A percentile compares a stretch with the other conserved stretches of the same genome.
phyloP scores from a whole-genome alignment of 305 asterid species.

The Lippia alba region DNA sequence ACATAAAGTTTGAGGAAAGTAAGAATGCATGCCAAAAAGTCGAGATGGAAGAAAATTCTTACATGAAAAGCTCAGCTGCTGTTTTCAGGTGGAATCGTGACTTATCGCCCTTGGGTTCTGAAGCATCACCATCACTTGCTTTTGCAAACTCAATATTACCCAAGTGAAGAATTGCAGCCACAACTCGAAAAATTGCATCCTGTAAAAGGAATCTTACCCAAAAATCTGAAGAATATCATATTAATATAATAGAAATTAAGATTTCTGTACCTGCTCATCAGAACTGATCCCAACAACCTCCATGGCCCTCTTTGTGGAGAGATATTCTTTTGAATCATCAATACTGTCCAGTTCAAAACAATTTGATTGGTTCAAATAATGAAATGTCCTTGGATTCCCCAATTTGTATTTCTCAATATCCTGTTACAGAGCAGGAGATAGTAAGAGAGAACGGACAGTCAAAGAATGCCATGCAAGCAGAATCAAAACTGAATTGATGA shows the following conservation, averaged over 20 bases:
- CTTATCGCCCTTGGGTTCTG: constrained; percentile 68
- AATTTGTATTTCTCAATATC: constrained; percentile 75
- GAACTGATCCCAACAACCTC: constrained; percentile 81
- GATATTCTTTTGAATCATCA: constrained; percentile 84
- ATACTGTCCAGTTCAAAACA: constrained; percentile 70
- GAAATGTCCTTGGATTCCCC: constrained; percentile 74
- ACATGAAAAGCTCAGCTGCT: constrained; percentile 75
- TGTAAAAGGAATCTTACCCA: constrained; percentile 40
- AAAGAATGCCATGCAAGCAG: constrained; percentile 11
- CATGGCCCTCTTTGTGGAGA: constrained; percentile 87
- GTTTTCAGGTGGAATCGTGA: constrained; percentile 73
- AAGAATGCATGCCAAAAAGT: constrained; percentile 15
- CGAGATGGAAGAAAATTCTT: constrained; percentile 34
- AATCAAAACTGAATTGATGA: constrained; percentile 7
- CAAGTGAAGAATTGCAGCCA: constrained; percentile 88
- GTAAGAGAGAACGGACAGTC: neutral
- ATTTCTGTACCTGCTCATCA: constrained; percentile 73
- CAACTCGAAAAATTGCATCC: constrained; percentile 87
- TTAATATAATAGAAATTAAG: constrained; percentile 18
- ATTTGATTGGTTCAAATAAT: constrained; percentile 87
- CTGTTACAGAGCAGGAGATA: constrained; percentile 44
- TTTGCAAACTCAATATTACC: constrained; percentile 81
- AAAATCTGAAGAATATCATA: constrained; percentile 31
- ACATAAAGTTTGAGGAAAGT: constrained; percentile 28
- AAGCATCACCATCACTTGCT: constrained; percentile 59